Percentiles rank a stretch among this genome's conserved stretches.
These are phyloP conservation scores for Phytophthora pluvialis DNA, from an alignment of 352 stramenopile genomes.

Conservation along the genomic window DNA sequence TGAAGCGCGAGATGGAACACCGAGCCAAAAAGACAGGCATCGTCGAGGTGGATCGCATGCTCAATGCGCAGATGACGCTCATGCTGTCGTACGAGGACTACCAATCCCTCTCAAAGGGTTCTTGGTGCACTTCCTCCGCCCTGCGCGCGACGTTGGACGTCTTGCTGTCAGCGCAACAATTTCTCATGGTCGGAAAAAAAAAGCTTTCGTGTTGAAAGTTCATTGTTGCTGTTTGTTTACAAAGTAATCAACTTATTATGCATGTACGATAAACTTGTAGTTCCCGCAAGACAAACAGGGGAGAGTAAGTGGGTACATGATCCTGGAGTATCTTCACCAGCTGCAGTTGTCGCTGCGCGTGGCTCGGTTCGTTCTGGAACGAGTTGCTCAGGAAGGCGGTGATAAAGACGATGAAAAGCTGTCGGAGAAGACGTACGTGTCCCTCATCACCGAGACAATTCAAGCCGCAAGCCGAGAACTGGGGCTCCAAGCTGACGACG, in stretches of 20 bases:
- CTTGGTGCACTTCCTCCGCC: constrained; percentile 8
- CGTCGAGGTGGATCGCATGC: constrained; percentile 44
- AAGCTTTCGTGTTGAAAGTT: background rate
- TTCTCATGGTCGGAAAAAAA: constrained; percentile 48
- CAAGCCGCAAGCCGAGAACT: constrained; percentile 16
- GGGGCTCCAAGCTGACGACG: constrained; percentile 41
- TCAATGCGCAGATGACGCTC: constrained; percentile 37
- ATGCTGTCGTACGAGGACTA: constrained; percentile 59
- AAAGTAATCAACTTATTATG: background rate
- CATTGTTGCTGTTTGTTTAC: background rate
- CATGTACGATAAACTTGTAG: constrained; percentile 22
- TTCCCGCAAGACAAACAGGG: constrained; percentile 42
- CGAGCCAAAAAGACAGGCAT: constrained; percentile 31
- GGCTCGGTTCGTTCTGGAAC: constrained; percentile 26
- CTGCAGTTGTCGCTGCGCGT: constrained; percentile 46
- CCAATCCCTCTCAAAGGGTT: constrained; percentile 19
- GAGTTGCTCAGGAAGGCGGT: constrained; percentile 6
- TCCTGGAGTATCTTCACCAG: constrained; percentile 58
- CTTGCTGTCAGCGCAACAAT: constrained; percentile 43
- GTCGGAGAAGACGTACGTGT: constrained; percentile 37
- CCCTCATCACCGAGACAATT: constrained; percentile 41
- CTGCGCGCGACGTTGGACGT: constrained; percentile 28
- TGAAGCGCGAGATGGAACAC: constrained; percentile 32
- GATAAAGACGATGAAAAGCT: constrained; percentile 28
- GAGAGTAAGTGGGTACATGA: constrained; percentile 45